Percentiles rank a stretch among this genome's conserved stretches.
These are phyloP conservation scores for Penicillium samsonianum DNA, from an alignment of 495 filamentous ascomycete genomes.

Conservation along the genomic window DNA sequence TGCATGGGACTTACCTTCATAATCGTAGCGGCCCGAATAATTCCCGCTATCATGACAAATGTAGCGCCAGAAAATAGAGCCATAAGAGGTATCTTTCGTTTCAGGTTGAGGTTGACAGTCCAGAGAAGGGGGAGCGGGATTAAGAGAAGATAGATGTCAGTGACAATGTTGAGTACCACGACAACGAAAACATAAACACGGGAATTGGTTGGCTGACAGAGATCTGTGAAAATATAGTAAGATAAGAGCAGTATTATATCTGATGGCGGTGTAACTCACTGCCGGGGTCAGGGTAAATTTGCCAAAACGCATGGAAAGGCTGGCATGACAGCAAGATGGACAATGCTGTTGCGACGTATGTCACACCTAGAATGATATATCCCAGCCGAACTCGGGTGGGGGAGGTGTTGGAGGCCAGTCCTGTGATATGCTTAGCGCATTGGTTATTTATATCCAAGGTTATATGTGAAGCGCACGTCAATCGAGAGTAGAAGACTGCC, in stretches of 20 bases:
- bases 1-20: constrained; percentile 39
- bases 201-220: constrained; percentile 40
- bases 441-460: neutral
- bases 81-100: constrained; percentile 49
- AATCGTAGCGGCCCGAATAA: constrained; percentile 57
- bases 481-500: constrained; percentile 51
- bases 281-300: constrained; percentile 53
- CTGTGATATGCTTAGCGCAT: constrained; percentile 20
- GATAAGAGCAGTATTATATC: neutral
- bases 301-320: constrained; percentile 52
- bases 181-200: constrained; percentile 35
- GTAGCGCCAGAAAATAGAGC: constrained; percentile 56
- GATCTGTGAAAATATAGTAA: constrained; percentile 26
- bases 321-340: constrained; percentile 49
- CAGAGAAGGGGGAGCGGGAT: constrained; percentile 55
- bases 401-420: constrained; percentile 43
- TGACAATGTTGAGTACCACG: constrained; percentile 50
- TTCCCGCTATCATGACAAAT: constrained; percentile 55
- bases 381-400: constrained; percentile 45
- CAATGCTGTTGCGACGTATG: constrained; percentile 47
- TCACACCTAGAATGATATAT: constrained; percentile 46
- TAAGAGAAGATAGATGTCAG: constrained; percentile 53
- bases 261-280: constrained; percentile 32
- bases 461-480: constrained; percentile 44
- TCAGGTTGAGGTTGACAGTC: constrained; percentile 45